Evolutionary conservation across 768 basidiomycete genomes (phyloP), one percentile per base, ranked within the genome.

Genomic region (Antrodiella citrinella): DNA sequence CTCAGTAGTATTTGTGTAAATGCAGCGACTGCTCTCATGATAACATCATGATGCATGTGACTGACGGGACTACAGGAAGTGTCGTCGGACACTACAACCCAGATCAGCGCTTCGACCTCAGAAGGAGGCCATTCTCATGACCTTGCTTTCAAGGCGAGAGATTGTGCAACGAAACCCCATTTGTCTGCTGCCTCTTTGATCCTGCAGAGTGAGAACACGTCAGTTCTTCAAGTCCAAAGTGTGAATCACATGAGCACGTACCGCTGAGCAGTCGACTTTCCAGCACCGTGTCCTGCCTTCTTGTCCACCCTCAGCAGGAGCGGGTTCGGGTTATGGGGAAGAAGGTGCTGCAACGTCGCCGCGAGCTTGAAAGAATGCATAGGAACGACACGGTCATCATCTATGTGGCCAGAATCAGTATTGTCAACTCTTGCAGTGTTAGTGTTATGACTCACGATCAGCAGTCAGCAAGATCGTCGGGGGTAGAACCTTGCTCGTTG

Each of bases 341-440:
- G 65, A 1, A 65, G 68, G 60, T 91, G 67, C 61, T 92, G 89
- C 30, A 91, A 69, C n/a, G 80, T 80, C 13, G 90, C 90, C 0
- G 83, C 81, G 46, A 80, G 73, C 66, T 92, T 92, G 76, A 86
- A 90, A 7, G 87, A 86, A 65, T 91, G 90, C 62, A 88, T 69
- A 1, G 87, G 86, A 3, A 91, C 87, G n/a, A 91, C 89, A 26
- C 89, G 82, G 58, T 89, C 86, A 56, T 91, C 89, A 54, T 88
- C 86, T 88, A 57, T n/a, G n/a, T n/a, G n/a, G n/a, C n/a, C n/a
- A n/a, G n/a, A n/a, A 15, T 18, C 42, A 20, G 19, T 11, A 26
- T 23, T 24, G 5, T 13, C 2, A 26, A n/a, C 4, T 26, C n/a
- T n/a, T n/a, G n/a, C n/a, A n/a, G n/a, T n/a, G n/a, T 21, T 18